Evolutionary conservation across 2,329 filamentous ascomycete genomes (phyloP).

Genomic region (Pezicula neosporulosa): DNA sequence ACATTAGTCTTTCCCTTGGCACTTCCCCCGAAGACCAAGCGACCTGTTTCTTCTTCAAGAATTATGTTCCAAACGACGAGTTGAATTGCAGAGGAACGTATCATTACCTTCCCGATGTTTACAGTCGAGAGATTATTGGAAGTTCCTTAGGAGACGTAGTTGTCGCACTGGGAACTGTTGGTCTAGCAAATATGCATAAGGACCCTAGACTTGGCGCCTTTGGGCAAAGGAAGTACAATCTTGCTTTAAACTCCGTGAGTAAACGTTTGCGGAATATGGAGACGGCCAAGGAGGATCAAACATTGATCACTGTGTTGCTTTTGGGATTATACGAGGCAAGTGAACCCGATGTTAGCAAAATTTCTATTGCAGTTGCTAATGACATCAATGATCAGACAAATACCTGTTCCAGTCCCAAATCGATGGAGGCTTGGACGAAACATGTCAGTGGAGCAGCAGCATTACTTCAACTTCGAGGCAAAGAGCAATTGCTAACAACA

Average conservation of each 20-base stretch:
- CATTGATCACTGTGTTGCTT: conserved; percentile 21
- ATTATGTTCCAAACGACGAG: conserved; percentile 18
- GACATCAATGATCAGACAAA: conserved; percentile 14
- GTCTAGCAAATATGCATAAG: conserved; percentile 19
- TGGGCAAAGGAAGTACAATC: conserved; percentile 16
- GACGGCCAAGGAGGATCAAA: conserved; percentile 21
- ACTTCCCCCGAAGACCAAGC: conserved; percentile 19
- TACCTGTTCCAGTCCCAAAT: conserved; percentile 28
- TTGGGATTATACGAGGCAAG: conserved; percentile 19
- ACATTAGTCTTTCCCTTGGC: background rate
- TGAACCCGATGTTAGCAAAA: conserved; percentile 8
- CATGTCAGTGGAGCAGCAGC: conserved; percentile 49
- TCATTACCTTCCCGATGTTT: conserved; percentile 19
- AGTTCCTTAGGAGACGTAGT: conserved; percentile 16
- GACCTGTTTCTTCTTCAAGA: conserved; percentile 22
- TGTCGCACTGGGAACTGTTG: conserved; percentile 18
- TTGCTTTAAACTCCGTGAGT: conserved; percentile 14
- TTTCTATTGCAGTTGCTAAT: conserved; percentile 34
- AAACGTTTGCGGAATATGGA: conserved; percentile 12
- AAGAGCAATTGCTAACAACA: conserved; percentile 40
- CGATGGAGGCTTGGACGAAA: conserved; percentile 48
- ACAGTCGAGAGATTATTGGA: conserved; percentile 42
- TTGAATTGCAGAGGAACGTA: conserved; percentile 13
- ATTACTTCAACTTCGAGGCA: conserved; percentile 45
- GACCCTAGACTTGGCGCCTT: conserved; percentile 11